Conservation (phyloP, 257 asterid species). For the Nicotiana sylvestris region DNA sequence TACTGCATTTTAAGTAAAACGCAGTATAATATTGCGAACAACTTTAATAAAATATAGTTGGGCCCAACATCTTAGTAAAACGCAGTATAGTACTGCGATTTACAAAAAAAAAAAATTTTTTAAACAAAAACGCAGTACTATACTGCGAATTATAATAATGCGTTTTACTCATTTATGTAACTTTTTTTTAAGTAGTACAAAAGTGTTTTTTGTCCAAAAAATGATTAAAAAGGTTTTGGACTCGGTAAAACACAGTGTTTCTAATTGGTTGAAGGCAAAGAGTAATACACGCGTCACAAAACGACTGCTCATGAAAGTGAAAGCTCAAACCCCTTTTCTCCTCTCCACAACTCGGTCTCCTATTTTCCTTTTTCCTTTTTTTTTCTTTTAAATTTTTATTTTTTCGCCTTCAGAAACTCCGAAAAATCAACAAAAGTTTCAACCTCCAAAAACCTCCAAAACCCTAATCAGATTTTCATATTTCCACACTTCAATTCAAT, state of each 20-base stretch:
- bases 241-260: neutral
- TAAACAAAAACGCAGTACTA: too few species aligned
- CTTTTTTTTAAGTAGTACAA: too few species aligned
- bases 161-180: too few species aligned
- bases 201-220: too few species aligned
- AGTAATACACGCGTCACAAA: neutral
- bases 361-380: neutral
- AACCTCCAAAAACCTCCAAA: conserved; percentile 32
- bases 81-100: too few species aligned
- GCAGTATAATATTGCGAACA: too few species aligned
- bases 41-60: too few species aligned
- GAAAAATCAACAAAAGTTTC: neutral
- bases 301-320: neutral
- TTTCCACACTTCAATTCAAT: neutral
- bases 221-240: too few species aligned
- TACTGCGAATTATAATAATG: too few species aligned
- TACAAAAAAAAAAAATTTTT: too few species aligned
- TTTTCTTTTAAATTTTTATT: neutral
- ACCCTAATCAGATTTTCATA: conserved; percentile 30
- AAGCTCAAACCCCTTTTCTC: neutral
- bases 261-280: neutral
- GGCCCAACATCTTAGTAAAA: too few species aligned
- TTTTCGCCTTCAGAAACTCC: conserved; percentile 2
- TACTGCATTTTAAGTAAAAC: too few species aligned
- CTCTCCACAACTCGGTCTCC: neutral